Base-by-base conservation (phyloP, 805 yeast genomes). In the Komagataella mondaviorum region DNA sequence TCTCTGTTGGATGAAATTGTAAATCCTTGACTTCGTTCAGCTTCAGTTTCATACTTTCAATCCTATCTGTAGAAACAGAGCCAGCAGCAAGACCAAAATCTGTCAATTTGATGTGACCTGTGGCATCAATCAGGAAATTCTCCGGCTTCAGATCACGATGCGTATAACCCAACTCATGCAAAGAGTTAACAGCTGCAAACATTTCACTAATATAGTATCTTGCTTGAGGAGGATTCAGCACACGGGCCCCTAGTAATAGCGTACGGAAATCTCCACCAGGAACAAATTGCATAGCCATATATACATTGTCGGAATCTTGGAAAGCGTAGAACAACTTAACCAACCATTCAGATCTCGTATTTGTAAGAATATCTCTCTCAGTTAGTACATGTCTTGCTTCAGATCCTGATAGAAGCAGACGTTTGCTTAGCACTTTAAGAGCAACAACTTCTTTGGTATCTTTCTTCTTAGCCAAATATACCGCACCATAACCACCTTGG, bases 261-360 rank as follows among this genome's bases (percentile, higher is more conserved):
- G 99, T 93, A 63, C 99, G 82, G 71, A 88, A 93, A 64, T 93
- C 99, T 51, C 99, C 99, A 53, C 99, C 99, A 6, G 99, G 97
- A n/a, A 93, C 99, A 66, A 87, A 93, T 65, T 93, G 99, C 99
- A 93, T 93, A 2, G 99, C 99, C 61, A 93, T 73, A 60, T 88
- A 93, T 30, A 93, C 86, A 61, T 85, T 86, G 55, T 86, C 90
- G 0, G 83, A 67, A 67, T 93, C 98, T 66, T 93, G 99, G 70
- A 93, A 93, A 2, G 98, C 96, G 64, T 93, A 93, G 53, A 88
- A 74, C 49, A 93, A 73, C 67, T 89, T 89, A 45, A 93, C 99
- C 44, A 93, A 73, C 99, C 99, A 93, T 54, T 89, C 96, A 49
- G 91, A 81, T 64, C 96, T 77, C 2, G 97, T 88, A 44, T 93